Evolutionary conservation across 139 green algal species (phyloP).

Genomic region (Volvox reticuliferus): DNA sequence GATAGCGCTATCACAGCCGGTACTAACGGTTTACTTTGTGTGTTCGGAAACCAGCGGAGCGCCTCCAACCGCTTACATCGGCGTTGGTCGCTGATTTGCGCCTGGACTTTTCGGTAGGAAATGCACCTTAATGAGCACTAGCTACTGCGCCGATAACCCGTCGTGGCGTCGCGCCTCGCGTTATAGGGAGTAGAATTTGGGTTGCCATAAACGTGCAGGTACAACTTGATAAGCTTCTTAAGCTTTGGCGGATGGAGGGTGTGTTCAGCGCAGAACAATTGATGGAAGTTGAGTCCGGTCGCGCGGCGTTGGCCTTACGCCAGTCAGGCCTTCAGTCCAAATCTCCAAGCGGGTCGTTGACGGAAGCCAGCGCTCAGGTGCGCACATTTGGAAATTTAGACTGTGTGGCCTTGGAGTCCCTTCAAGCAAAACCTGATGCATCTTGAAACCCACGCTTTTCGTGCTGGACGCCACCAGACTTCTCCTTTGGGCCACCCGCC

Average conservation of each 20-base stretch:
- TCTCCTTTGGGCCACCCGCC: too few relatives aligned
- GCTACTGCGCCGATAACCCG: not conserved
- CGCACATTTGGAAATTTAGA: too few relatives aligned
- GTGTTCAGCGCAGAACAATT: constrained; percentile 30
- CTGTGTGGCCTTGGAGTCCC: too few relatives aligned
- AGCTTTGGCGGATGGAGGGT: constrained; percentile 26
- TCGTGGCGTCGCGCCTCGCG: not conserved
- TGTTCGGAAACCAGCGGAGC: constrained; percentile 28
- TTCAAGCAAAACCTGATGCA: too few relatives aligned
- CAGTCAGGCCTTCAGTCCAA: not conserved
- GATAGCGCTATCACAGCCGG: not conserved
- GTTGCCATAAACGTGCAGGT: not conserved
- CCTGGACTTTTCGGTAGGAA: constrained; percentile 8
- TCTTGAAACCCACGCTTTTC: too few relatives aligned
- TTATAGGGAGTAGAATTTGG: not conserved
- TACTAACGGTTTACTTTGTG: not conserved
- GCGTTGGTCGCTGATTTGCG: constrained; percentile 15
- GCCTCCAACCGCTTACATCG: constrained; percentile 4
- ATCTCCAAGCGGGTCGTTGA: constrained; percentile 43
- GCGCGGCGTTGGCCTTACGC: not conserved
- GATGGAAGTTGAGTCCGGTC: constrained; percentile 21
- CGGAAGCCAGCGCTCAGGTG: constrained; percentile 47
- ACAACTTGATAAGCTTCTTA: constrained; percentile 34
- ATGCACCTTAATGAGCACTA: not conserved
- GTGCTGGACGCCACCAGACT: too few relatives aligned